Base-by-base conservation (phyloP, 371 early-diverging fungal species). In the Mortierella sp. region DNA sequence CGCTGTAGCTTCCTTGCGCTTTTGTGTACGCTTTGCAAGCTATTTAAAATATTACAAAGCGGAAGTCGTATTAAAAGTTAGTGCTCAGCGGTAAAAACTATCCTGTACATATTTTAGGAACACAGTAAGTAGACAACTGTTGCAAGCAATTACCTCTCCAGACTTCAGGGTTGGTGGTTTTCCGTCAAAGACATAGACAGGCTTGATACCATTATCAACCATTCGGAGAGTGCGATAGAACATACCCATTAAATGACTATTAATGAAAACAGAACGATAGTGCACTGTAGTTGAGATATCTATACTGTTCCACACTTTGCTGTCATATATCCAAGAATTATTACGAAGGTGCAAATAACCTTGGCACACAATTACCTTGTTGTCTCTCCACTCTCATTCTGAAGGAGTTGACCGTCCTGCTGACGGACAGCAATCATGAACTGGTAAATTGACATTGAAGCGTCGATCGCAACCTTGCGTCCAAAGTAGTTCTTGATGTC, bases 181-280 rank as follows among this genome's bases (percentile, higher is more conserved):
- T 45, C 99, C 99, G 83, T 99, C 99, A 90, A 99, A 99, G 19
- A 99, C 99, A 86, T 98, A 99, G 2, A 95, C 89, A 0, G 99
- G 99, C 75, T 97, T 98, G 69, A 99, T 94, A 45, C 99, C 99
- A 68, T 94, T 94, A 70, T 99, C 99, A 0, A 99, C 89, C 95
- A 99, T 96, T 53, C 98, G 92, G n/a, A 99, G 93, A 0, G 99
- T 99, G 53, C 99, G 95, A 85, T 99, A 99, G 71, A 99, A 97
- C 85, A 99, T 90, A 10, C 99, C 99, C 91, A 98, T 94, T 53
- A 99, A 85, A 84, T 99, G 99, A 86, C 96, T 95, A 75, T 28
- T 10, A 22, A 9, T 15, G 23, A 23, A 3, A 56, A 22, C 1
- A 28, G 67, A 29, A 51, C 26, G 55, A 28, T 17, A n/a, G 15